These are phyloP conservation scores for Serendipita vermifera DNA, from an alignment of 768 basidiomycete species.

Conservation along the genomic window DNA sequence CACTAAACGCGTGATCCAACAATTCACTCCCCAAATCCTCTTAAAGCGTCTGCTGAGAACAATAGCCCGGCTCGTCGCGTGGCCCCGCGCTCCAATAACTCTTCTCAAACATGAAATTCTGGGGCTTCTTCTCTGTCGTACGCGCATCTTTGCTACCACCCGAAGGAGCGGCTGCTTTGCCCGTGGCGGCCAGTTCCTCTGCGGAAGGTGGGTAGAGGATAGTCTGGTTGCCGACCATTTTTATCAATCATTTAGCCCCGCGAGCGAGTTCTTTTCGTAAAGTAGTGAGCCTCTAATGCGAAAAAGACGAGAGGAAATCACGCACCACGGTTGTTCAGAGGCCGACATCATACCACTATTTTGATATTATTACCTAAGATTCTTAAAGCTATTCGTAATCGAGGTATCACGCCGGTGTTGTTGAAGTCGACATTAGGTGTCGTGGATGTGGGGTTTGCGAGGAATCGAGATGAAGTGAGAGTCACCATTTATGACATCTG, in stretches of 20 bases:
- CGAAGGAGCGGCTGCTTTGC: background rate
- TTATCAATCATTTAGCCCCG: constrained; percentile 86
- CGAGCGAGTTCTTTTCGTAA: constrained; percentile 62
- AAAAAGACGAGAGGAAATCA: too few species aligned
- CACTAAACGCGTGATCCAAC: constrained; percentile 87
- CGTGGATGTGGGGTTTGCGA: too few species aligned
- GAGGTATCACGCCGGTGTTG: too few species aligned
- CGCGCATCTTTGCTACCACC: constrained; percentile 41
- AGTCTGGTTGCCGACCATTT: constrained; percentile 91
- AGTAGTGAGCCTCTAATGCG: too few species aligned
- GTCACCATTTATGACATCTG: too few species aligned
- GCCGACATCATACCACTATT: too few species aligned
- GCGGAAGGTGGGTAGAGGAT: constrained; percentile 79
- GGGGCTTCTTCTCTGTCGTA: constrained; percentile 78
- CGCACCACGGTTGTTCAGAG: too few species aligned
- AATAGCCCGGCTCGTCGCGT: constrained; percentile 79
- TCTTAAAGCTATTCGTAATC: too few species aligned
- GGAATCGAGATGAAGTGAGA: too few species aligned
- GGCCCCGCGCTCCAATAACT: constrained; percentile 93
- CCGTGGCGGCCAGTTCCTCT: background rate
- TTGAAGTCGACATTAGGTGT: too few species aligned
- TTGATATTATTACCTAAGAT: too few species aligned
- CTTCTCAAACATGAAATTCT: constrained; percentile 92
- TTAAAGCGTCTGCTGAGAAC: constrained; percentile 85
- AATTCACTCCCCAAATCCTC: constrained; percentile 89